Base-by-base conservation (phyloP, 345 rosid genomes). In the Kandelia obovata region DNA sequence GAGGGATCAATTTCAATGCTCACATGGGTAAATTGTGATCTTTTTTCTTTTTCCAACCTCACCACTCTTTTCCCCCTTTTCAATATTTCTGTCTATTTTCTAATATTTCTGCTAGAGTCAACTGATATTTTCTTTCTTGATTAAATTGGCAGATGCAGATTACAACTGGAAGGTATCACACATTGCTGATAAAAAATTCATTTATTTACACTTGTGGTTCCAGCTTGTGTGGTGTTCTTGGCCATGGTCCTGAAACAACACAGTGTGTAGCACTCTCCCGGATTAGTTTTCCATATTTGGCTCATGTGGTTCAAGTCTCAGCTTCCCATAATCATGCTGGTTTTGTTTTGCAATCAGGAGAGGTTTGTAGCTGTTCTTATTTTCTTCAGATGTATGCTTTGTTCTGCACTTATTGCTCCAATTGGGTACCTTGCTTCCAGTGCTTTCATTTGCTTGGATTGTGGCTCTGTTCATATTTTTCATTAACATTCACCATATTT, bases 251-350 rank as follows among this genome's bases (percentile, higher is more conserved):
- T 51, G 97, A 91, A 81, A 93, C 88, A 75, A 91, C 96, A 69
- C 95, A 94, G 69, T 87, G 93, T 32, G 96, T 86, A n/a, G 83
- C 88, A 64, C 91, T 94, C 77, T 84, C 89, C 5, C 83, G 80
- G 75, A 86, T 89, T 70, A 83, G 73, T 62, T 91, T 94, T 73
- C 92, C 97, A 8, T 71, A 53, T 69, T 72, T 83, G 53, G 85
- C 86, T 5, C 79, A 71, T 58, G 97, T 88, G 62, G 80, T 83
- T 70, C 98, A 87, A 75, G 92, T 91, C 70, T 94, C 98, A 62
- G 98, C 98, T 58, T 86, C 96, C 73, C 88, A 91, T 35, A 85
- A 91, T 78, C 98, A 94, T 78, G 89, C 95, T 75, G 97, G 97
- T 70, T 94, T 91, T 9, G 78, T 91, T 66, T 77, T 83, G 87